These are phyloP conservation scores for Naganishia friedmannii DNA, from an alignment of 768 basidiomycete species.

Conservation along the genomic window DNA sequence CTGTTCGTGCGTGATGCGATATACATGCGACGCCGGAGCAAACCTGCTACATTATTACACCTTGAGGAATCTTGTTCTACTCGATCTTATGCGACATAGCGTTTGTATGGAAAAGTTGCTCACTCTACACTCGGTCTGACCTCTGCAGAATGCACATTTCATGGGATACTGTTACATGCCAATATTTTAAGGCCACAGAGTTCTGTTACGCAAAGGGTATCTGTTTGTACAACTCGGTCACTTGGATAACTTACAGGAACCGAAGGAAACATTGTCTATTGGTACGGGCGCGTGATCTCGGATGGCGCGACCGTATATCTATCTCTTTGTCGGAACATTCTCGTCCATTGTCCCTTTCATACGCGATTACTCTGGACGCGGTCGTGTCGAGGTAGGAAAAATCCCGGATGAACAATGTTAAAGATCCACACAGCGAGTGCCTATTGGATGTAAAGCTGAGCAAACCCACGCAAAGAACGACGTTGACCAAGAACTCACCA, in stretches of 20 bases:
- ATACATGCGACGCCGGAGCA: too few species aligned
- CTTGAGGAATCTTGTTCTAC: too few species aligned
- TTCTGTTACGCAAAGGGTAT: too few species aligned
- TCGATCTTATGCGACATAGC: too few species aligned
- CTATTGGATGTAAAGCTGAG: background rate
- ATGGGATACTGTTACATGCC: too few species aligned
- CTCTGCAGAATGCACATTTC: too few species aligned
- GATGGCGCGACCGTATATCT: background rate
- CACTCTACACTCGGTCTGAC: too few species aligned
- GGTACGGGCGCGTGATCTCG: background rate
- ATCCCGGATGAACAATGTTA: constrained; percentile 14
- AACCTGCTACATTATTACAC: too few species aligned
- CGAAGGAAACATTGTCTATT: constrained; percentile 1
- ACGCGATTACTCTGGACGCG: background rate
- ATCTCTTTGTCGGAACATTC: background rate
- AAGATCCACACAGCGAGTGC: constrained; percentile 14
- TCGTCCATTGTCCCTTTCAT: background rate
- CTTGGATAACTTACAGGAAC: background rate
- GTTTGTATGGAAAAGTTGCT: too few species aligned
- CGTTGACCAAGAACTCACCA: constrained; percentile 34
- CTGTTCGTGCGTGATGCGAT: too few species aligned
- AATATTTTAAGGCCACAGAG: too few species aligned
- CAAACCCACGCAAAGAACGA: background rate
- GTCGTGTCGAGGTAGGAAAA: constrained; percentile 12
- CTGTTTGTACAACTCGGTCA: too few species aligned